These are phyloP conservation scores for Apodospora peruviana DNA, from an alignment of 495 filamentous ascomycete genomes.

Conservation along the genomic window DNA sequence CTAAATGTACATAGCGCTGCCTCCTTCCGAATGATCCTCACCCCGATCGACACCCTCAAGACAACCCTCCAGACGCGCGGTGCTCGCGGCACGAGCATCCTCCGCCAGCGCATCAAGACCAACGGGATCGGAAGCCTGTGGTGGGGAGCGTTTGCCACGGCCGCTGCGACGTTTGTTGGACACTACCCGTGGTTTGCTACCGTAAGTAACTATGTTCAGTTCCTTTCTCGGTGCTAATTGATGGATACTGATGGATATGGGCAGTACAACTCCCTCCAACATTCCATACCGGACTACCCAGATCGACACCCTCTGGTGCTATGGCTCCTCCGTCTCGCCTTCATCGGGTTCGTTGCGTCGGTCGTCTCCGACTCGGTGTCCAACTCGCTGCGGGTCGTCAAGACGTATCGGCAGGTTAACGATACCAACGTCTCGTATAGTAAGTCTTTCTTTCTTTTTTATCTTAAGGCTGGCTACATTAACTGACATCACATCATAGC, in stretches of 20 bases:
- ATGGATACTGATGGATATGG: too few relatives aligned
- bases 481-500: constrained; percentile 7
- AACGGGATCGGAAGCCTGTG: constrained; percentile 27
- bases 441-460: constrained; percentile 10
- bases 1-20: constrained; percentile 15
- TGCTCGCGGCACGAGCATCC: constrained; percentile 17
- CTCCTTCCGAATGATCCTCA: constrained; percentile 27
- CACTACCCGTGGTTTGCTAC: constrained; percentile 33
- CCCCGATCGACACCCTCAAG: constrained; percentile 30
- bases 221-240: not conserved
- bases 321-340: constrained; percentile 27
- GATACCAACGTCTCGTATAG: constrained; percentile 26
- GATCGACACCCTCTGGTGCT: constrained; percentile 17
- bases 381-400: constrained; percentile 28
- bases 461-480: not conserved
- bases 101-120: constrained; percentile 28
- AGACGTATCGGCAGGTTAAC: constrained; percentile 32
- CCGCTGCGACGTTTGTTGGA: constrained; percentile 28
- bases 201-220: constrained; percentile 2
- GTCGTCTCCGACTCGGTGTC: constrained; percentile 27
- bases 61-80: constrained; percentile 31
- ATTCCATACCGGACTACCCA: constrained; percentile 17
- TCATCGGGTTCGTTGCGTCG: constrained; percentile 28
- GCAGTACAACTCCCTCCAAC: constrained; percentile 23
- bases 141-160: constrained; percentile 31